Evolutionary conservation across 1,284 basidiomycete genomes (phyloP), one percentile per base, ranked within the genome.

Genomic region (Papiliotrema fonsecae): DNA sequence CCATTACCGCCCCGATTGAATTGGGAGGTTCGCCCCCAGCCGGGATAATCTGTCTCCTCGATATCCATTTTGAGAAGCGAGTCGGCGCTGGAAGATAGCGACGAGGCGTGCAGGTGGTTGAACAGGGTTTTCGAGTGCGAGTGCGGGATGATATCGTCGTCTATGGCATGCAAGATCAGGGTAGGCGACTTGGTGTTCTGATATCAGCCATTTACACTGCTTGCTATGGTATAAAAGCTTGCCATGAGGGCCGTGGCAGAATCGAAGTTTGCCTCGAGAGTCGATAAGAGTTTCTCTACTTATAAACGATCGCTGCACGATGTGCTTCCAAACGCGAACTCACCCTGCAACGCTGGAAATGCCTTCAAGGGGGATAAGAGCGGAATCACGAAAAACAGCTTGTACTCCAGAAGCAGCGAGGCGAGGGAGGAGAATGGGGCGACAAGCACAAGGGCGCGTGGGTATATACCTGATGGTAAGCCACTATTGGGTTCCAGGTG

Each of bases 71-170:
- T 16, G 13, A 18, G 4, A 6, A 6, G 10, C 14, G 22, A 10
- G 18, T 35, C 11, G 19, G 16, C 21, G 3, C 34, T 35, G 25
- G n/a, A 31, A 18, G 28, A 32, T 27, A 13, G 21, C n/a, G n/a
- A n/a, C 5, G 31, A 49, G 37, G 32, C 44, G 46, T 47, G 48
- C 3, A 91, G 80, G 0, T 79, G 75, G 34, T 85, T 76, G 67
- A 89, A 88, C 16, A 93, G 78, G 0, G 76, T 74, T n/a, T 78
- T 76, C 0, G 87, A 87, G 67, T 97, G 92, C 0, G 78, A 75
- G 60, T 80, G 73, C 0, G 87, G 87, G 46, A 96, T 92, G 34
- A 89, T 84, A 62, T 77, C 78, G 73, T 97, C 92, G 64, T 89
- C 78, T 57, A 81, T 78, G 1, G 90, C 83, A 66, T 96, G 91